Base-by-base conservation (phyloP, 78 protist species). In the Tieghemostelium lacteum region DNA sequence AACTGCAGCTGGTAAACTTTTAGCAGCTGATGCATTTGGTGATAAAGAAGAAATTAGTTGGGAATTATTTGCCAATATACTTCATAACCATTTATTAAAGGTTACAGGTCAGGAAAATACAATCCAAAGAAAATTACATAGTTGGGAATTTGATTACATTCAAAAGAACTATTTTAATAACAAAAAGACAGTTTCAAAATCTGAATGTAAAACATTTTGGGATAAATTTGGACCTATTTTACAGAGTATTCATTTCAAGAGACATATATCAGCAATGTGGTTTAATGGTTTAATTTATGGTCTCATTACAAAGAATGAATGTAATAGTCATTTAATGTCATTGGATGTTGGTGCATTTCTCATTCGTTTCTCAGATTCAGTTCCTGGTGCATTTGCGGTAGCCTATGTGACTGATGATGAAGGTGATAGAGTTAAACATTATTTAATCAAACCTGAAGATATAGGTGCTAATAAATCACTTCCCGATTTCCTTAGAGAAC, bases 331-430 rank as follows among this genome's bases (percentile, higher is more conserved):
- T 34, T 2, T 91, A 37, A 50, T 39, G 29, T 22, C 31, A 19
- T 52, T 74, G 0, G 60, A 50, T 1, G 94, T 65, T 8, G 94
- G 94, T 37, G 54, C 85, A 19, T 91, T 91, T 67, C 61, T 91
- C 28, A 78, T 91, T 31, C 57, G 94, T 40, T 91, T 78, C 42
- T 50, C 72, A 63, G 94, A 91, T 61, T 58, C 75, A 24, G 36
- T 66, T 20, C 89, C 94, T 1, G 94, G 94, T 58, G 42, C 85
- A 20, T 91, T 91, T 60, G 94, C 92, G 3, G 92, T 91, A 1
- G 86, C 89, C 1, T 91, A 91, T 28, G 94, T 91, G 8, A 80
- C 88, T 7, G 73, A 71, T n/a, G 94, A 80, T 71, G 74, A 64
- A 37, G n/a, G 22, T 55, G 94, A 91, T 16, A 69, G 78, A 39